These are phyloP conservation scores for Furcasterigmium furcatum DNA, from an alignment of 2,329 filamentous ascomycete species.

Conservation along the genomic window DNA sequence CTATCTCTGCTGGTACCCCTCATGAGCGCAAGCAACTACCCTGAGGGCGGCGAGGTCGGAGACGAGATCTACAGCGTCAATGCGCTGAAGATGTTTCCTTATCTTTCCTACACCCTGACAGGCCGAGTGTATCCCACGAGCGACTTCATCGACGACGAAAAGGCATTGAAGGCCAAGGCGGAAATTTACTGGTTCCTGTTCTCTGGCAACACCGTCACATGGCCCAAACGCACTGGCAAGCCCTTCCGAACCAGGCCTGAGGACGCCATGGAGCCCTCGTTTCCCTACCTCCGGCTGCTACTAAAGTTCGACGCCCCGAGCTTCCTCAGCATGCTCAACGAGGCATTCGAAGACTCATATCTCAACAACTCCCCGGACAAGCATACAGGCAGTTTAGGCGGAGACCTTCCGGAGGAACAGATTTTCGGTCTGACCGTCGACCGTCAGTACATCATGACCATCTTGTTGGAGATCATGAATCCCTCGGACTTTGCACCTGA, in stretches of 20 bases:
- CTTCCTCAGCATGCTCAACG: slow-evolving; percentile 92
- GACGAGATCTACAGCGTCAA: slow-evolving; percentile 63
- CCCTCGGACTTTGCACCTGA: slow-evolving; percentile 68
- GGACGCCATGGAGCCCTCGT: slow-evolving; percentile 64
- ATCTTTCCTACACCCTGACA: slow-evolving; percentile 87
- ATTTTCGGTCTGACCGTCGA: slow-evolving; percentile 73
- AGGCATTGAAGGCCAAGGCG: slow-evolving; percentile 74
- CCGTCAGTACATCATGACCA: slow-evolving; percentile 88
- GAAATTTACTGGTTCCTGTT: slow-evolving; percentile 94
- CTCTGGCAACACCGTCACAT: slow-evolving; percentile 72
- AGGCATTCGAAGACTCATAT: slow-evolving; percentile 94
- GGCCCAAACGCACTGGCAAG: slow-evolving; percentile 65
- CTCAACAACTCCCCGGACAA: slow-evolving; percentile 76
- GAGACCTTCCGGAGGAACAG: slow-evolving; percentile 60
- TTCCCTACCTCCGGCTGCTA: slow-evolving; percentile 80
- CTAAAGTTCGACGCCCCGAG: slow-evolving; percentile 87
- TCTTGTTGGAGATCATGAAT: slow-evolving; percentile 88
- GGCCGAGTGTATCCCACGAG: slow-evolving; percentile 90
- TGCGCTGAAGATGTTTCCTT: slow-evolving; percentile 90
- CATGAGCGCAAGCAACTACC: slow-evolving; percentile 56
- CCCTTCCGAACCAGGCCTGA: slow-evolving; percentile 58
- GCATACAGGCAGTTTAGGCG: slow-evolving; percentile 47
- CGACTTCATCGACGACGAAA: slow-evolving; percentile 66
- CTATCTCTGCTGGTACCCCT: slow-evolving; percentile 62
- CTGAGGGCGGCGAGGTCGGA: slow-evolving; percentile 58